These are phyloP conservation scores for Penicillium malachiteum DNA, from an alignment of 495 filamentous ascomycete species.

Conservation along the genomic window DNA sequence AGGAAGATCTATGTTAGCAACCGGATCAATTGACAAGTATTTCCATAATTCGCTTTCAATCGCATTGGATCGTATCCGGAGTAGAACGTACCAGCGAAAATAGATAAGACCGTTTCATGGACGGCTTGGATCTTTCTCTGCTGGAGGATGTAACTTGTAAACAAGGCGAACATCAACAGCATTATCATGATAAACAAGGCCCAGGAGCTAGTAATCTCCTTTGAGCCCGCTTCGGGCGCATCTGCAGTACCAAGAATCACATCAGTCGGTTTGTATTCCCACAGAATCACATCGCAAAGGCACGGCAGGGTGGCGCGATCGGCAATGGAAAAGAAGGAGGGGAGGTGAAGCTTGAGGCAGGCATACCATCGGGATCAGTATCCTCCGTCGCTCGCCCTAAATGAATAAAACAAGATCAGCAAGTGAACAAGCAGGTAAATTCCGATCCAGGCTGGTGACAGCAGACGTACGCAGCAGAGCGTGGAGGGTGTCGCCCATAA, in stretches of 20 bases:
- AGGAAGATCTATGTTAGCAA: constrained; percentile 1
- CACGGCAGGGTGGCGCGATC: background rate
- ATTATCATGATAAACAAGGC: constrained; percentile 93
- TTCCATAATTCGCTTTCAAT: background rate
- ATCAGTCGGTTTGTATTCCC: constrained; percentile 17
- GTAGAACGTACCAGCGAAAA: constrained; percentile 80
- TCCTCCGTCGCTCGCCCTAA: constrained; percentile 40
- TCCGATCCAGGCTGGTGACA: background rate
- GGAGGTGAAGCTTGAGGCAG: constrained; percentile 7
- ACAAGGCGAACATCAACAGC: constrained; percentile 88
- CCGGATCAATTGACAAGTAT: background rate
- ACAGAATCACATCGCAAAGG: background rate
- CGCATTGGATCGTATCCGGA: no score
- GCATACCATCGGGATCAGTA: constrained; percentile 54
- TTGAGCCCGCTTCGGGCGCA: constrained; percentile 64
- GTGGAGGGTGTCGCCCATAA: constrained; percentile 38
- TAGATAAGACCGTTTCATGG: constrained; percentile 96
- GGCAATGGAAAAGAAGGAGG: constrained; percentile 6
- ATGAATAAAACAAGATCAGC: constrained; percentile 20
- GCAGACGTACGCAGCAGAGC: constrained; percentile 41
- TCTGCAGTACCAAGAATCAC: constrained; percentile 28
- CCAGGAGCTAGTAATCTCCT: constrained; percentile 94
- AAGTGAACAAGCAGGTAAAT: background rate
- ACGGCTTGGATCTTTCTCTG: constrained; percentile 94
- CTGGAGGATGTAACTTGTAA: constrained; percentile 95